Conservation (phyloP, 2,329 filamentous ascomycete species). For the Periconia sp. region DNA sequence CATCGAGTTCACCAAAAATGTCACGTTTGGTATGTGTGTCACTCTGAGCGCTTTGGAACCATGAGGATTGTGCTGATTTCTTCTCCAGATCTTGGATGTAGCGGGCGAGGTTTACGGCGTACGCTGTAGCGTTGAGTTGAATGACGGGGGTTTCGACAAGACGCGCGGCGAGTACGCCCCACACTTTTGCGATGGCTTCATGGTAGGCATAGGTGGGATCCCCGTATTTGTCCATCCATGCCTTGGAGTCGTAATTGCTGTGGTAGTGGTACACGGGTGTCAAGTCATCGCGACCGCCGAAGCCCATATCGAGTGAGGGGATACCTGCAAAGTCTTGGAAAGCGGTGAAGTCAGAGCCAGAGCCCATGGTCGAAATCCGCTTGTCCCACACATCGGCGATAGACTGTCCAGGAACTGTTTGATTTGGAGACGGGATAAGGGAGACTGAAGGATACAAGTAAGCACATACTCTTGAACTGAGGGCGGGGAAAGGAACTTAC, state of each 20-base stretch:
- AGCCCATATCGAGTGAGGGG: conserved; percentile 52
- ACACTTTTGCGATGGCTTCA: conserved; percentile 50
- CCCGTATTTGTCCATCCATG: conserved; percentile 81
- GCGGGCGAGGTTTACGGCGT: conserved; percentile 43
- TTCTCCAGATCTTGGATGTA: conserved; percentile 48
- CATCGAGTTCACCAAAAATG: conserved; percentile 51
- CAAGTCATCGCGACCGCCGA: conserved; percentile 36
- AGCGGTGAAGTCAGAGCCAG: conserved; percentile 55
- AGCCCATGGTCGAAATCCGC: conserved; percentile 57
- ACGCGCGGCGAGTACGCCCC: conserved; percentile 49
- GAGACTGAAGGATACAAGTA: conserved; percentile 20
- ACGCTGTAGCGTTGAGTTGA: conserved; percentile 51
- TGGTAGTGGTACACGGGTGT: conserved; percentile 73
- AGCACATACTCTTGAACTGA: conserved; percentile 4
- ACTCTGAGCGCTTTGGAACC: neutral
- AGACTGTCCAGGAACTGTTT: conserved; percentile 69
- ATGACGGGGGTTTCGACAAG: conserved; percentile 52
- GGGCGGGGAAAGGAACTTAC: conserved; percentile 16
- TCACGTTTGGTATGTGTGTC: conserved; percentile 14
- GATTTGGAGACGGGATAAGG: conserved; percentile 60
- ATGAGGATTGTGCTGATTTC: conserved; percentile 23
- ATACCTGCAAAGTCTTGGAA: conserved; percentile 58
- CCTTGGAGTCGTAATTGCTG: conserved; percentile 79
- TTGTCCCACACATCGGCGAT: conserved; percentile 65
- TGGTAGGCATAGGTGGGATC: conserved; percentile 66